Evolutionary conservation across 1,284 basidiomycete species (phyloP).

Genomic region (Moesziomyces antarcticus): DNA sequence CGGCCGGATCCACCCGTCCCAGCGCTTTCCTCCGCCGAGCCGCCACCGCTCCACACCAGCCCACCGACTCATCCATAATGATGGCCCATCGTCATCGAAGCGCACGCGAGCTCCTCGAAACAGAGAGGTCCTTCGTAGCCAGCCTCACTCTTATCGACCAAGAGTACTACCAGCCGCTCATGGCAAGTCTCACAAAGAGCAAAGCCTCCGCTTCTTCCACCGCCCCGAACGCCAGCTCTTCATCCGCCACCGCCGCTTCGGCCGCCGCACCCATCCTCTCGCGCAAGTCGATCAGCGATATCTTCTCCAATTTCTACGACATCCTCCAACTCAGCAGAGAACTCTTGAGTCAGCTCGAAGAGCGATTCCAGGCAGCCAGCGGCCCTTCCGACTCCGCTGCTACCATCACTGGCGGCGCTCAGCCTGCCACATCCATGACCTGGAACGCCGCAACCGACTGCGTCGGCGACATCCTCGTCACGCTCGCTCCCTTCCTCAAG

Average conservation of each 20-base stretch:
- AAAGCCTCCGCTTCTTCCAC: constrained; percentile 74
- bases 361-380: constrained; percentile 69
- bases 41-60: constrained; percentile 25
- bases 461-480: constrained; percentile 64
- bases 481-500: constrained; percentile 66
- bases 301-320: constrained; percentile 90
- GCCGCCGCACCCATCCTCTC: constrained; percentile 76
- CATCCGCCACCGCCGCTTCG: constrained; percentile 76
- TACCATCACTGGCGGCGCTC: constrained; percentile 67
- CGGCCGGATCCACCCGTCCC: constrained; percentile 33
- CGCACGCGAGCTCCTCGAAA: constrained; percentile 61
- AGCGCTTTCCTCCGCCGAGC: constrained; percentile 39
- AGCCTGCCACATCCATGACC: constrained; percentile 1
- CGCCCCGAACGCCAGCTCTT: constrained; percentile 14
- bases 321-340: constrained; percentile 87
- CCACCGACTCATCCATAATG: constrained; percentile 15
- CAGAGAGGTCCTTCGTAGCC: constrained; percentile 61
- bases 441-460: constrained; percentile 58
- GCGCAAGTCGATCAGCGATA: constrained; percentile 76
- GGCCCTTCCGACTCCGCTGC: constrained; percentile 57
- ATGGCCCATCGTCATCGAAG: constrained; percentile 41
- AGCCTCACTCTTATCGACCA: constrained; percentile 58
- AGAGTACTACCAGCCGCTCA: constrained; percentile 62
- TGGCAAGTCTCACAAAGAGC: constrained; percentile 33
- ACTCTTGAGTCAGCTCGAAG: constrained; percentile 75